phyloP scores from a whole-genome alignment of 768 basidiomycete species.

The Kondoa subrosea region DNA sequence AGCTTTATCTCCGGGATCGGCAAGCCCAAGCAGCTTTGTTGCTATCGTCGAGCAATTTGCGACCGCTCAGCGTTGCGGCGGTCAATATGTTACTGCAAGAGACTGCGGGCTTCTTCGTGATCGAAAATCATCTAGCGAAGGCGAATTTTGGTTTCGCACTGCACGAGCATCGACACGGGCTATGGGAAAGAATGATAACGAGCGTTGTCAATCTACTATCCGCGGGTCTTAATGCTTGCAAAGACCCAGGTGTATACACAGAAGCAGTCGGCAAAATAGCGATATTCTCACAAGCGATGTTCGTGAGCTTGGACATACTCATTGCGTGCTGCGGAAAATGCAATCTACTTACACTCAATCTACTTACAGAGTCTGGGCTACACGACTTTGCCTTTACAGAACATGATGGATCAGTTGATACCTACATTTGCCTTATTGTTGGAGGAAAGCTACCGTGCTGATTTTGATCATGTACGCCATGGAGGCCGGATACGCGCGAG shows the following conservation, averaged over 20 bases:
- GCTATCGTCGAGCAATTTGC: slow-evolving; percentile 40
- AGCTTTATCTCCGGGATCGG: slow-evolving; percentile 43
- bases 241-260: slow-evolving; percentile 63
- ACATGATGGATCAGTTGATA: slow-evolving; percentile 70
- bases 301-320: slow-evolving; percentile 36
- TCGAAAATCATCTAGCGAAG: slow-evolving; percentile 78
- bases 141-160: slow-evolving; percentile 68
- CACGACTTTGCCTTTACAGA: slow-evolving; percentile 62
- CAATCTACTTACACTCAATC: too few relatives aligned
- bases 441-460: slow-evolving; percentile 58
- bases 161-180: slow-evolving; percentile 73
- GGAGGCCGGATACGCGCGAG: too few relatives aligned
- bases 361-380: slow-evolving; percentile 44
- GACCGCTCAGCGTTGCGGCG: slow-evolving; percentile 32
- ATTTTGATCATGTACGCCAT: slow-evolving; percentile 47
- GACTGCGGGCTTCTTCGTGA: slow-evolving; percentile 92
- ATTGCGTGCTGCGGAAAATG: too few relatives aligned
- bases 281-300: slow-evolving; percentile 70
- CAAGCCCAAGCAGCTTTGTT: slow-evolving; percentile 96
- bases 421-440: slow-evolving; percentile 73
- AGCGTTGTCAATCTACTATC: slow-evolving; percentile 59
- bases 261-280: slow-evolving; percentile 66
- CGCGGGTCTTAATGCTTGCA: slow-evolving; percentile 52
- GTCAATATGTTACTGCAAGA: slow-evolving; percentile 71
- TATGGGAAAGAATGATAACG: slow-evolving; percentile 74